Conservation (phyloP, 2,329 filamentous ascomycete species). For the Claviceps citrina region DNA sequence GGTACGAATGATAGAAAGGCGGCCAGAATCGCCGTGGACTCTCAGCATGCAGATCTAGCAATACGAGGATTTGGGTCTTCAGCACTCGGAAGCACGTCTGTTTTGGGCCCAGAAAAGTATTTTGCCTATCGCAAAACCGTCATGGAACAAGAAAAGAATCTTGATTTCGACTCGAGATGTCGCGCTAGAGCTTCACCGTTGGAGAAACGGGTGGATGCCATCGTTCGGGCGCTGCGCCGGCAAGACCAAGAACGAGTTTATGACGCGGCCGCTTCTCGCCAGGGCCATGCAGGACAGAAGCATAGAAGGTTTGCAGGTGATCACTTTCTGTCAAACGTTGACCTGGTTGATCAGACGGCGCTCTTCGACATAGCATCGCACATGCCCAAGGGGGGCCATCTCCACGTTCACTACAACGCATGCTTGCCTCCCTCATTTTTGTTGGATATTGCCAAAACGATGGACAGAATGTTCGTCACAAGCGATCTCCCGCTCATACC, state of each 20-base stretch:
- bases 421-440: conserved; percentile 47
- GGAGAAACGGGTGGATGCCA: conserved; percentile 24
- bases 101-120: neutral
- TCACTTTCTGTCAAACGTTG: conserved; percentile 42
- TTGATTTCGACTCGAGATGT: conserved; percentile 27
- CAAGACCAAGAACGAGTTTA: conserved; percentile 25
- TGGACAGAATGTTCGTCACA: conserved; percentile 54
- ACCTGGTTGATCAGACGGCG: conserved; percentile 38
- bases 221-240: conserved; percentile 23
- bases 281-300: conserved; percentile 27
- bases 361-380: conserved; percentile 39
- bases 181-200: conserved; percentile 15
- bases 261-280: conserved; percentile 14
- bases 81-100: neutral
- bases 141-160: conserved; percentile 16
- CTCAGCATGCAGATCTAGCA: neutral
- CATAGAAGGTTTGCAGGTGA: conserved; percentile 34
- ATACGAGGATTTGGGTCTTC: neutral
- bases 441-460: conserved; percentile 36
- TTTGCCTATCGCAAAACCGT: neutral
- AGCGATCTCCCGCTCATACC: conserved; percentile 35
- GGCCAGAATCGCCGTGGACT: neutral
- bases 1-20: neutral
- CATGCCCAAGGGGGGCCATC: conserved; percentile 57
- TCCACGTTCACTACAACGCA: conserved; percentile 69